Evolutionary conservation across 805 yeast species (phyloP).

Genomic region (Nakazawaea laoshanensis): DNA sequence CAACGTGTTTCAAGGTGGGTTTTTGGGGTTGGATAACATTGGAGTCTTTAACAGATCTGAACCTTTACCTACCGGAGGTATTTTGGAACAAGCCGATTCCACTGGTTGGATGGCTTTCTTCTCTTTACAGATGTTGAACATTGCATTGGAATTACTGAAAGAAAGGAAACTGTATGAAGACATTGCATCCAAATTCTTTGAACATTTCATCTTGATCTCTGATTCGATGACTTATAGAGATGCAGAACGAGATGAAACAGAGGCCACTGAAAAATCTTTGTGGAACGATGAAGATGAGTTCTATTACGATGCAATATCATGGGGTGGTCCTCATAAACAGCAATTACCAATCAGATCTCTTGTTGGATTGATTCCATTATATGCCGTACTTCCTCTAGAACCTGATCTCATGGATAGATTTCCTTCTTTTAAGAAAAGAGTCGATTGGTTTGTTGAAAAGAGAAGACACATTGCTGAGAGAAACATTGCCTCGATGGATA

Average conservation of each 20-base stretch:
- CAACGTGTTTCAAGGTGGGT: conserved; percentile 91
- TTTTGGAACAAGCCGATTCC: conserved; percentile 86
- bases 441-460: conserved; percentile 77
- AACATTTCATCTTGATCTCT: conserved; percentile 83
- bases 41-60: conserved; percentile 91
- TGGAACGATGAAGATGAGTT: conserved; percentile 90
- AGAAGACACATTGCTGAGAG: conserved; percentile 63
- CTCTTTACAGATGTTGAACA: conserved; percentile 83
- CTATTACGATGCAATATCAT: conserved; percentile 83
- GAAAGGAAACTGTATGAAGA: conserved; percentile 83
- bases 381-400: conserved; percentile 82
- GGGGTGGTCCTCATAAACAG: conserved; percentile 61
- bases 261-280: conserved; percentile 49
- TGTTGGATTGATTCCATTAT: conserved; percentile 86
- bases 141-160: conserved; percentile 84
- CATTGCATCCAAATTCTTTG: conserved; percentile 89
- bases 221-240: conserved; percentile 81
- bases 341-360: conserved; percentile 80
- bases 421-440: conserved; percentile 75
- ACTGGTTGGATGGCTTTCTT: conserved; percentile 98
- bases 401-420: conserved; percentile 71
- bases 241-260: conserved; percentile 30
- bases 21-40: conserved; percentile 85
- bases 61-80: conserved; percentile 88
- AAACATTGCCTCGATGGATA: conserved; percentile 77